These are phyloP conservation scores for Syzygium oleosum DNA, from an alignment of 345 rosid genomes.

Conservation along the genomic window DNA sequence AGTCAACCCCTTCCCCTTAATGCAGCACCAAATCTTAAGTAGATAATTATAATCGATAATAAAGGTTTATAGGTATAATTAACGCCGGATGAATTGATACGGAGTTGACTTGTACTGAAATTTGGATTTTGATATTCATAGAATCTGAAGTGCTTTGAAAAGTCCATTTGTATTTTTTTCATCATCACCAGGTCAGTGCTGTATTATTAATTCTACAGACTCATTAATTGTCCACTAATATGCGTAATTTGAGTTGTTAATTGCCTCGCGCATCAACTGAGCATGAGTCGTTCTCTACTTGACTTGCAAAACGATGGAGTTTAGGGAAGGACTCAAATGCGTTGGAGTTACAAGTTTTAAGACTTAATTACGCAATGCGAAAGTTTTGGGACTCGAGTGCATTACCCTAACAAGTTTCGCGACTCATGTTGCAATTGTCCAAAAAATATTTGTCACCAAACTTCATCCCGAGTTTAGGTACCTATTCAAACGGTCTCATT, in stretches of 20 bases:
- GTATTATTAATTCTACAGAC: not conserved
- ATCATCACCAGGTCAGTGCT: not conserved
- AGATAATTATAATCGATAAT: not conserved
- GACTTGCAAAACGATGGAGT: not conserved
- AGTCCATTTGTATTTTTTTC: not conserved
- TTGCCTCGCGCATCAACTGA: not conserved
- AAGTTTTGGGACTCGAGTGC: not conserved
- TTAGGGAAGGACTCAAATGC: not conserved
- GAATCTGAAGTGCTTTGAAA: not conserved
- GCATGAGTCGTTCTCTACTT: not conserved
- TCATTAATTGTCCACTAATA: not conserved
- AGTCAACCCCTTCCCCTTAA: not conserved
- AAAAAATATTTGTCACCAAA: not conserved
- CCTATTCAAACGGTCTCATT: not conserved
- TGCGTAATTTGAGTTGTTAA: not conserved
- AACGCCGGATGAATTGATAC: not conserved
- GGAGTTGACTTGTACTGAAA: not conserved
- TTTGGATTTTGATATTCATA: not conserved
- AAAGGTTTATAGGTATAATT: not conserved
- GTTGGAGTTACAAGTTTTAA: not conserved
- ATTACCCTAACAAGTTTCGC: not conserved
- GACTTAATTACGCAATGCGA: not conserved
- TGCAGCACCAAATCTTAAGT: not conserved
- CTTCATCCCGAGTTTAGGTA: not conserved
- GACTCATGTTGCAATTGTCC: not conserved